A percentile compares a stretch with the other conserved stretches of the same genome.
phyloP scores from a whole-genome alignment of 2,329 filamentous ascomycete genomes.

The Tolypocladium ophioglossoides region DNA sequence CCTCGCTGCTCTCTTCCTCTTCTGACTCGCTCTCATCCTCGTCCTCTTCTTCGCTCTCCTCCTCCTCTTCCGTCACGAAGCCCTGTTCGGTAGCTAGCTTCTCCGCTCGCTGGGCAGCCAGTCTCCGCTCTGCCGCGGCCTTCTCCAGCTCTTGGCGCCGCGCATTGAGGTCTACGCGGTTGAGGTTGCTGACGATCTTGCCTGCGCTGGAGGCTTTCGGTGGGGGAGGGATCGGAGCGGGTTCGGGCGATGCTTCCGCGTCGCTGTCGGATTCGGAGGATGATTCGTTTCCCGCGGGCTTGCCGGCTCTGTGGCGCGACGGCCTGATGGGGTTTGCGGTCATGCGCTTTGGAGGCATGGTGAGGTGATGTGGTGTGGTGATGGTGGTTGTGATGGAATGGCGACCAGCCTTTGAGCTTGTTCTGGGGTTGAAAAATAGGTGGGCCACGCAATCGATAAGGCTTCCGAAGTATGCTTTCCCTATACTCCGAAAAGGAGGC shows the following conservation, averaged over 20 bases:
- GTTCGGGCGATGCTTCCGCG: conserved; percentile 21
- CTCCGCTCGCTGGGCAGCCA: conserved; percentile 40
- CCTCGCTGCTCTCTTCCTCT: conserved; percentile 37
- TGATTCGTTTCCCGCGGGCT: conserved; percentile 48
- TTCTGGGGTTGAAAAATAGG: not conserved
- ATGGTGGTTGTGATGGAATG: not conserved
- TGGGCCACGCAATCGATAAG: not conserved
- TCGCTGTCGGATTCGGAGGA: conserved; percentile 42
- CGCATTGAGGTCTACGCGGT: conserved; percentile 41
- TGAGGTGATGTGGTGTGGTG: not conserved
- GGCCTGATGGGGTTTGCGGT: conserved; percentile 81
- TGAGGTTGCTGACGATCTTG: conserved; percentile 42
- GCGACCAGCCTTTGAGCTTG: not conserved
- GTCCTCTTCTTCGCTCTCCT: conserved; percentile 27
- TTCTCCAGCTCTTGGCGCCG: conserved; percentile 31
- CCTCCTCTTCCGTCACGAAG: conserved; percentile 49
- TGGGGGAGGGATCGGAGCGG: conserved; percentile 36
- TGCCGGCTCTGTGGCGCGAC: conserved; percentile 77
- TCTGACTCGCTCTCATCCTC: conserved; percentile 30
- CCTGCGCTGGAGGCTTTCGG: conserved; percentile 47
- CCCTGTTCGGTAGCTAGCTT: conserved; percentile 46
- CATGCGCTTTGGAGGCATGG: conserved; percentile 72
- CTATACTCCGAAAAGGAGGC: not conserved
- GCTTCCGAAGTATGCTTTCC: not conserved
- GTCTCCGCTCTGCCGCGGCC: conserved; percentile 33